A percentile compares a stretch with the other conserved stretches of the same genome.
These are phyloP conservation scores for Neocatenulostroma microsporum DNA, from an alignment of 2,329 filamentous ascomycete genomes.

Conservation along the genomic window DNA sequence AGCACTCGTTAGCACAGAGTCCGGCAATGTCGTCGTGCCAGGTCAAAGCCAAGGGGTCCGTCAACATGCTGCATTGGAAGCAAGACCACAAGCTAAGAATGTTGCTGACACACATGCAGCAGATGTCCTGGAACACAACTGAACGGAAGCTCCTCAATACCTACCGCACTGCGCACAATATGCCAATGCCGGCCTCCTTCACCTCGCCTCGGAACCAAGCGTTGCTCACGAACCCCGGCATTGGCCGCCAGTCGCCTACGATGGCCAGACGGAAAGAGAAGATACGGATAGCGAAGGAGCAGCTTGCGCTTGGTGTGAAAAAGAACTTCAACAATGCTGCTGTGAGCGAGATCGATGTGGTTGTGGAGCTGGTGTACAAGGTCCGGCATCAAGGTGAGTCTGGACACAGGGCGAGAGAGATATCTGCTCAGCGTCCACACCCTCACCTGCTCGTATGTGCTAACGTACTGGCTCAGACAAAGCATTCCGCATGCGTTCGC, in stretches of 20 bases:
- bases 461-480: slow-evolving; percentile 31
- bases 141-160: slow-evolving; percentile 61
- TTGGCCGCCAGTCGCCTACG: slow-evolving; percentile 66
- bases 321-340: slow-evolving; percentile 79
- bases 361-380: slow-evolving; percentile 71
- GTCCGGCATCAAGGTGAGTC: slow-evolving; percentile 51
- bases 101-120: not conserved
- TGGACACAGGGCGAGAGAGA: no score
- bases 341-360: slow-evolving; percentile 73
- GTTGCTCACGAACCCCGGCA: slow-evolving; percentile 43
- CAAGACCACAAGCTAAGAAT: not conserved
- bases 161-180: slow-evolving; percentile 66
- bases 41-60: slow-evolving; percentile 15
- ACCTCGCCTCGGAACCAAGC: slow-evolving; percentile 42
- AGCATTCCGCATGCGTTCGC: slow-evolving; percentile 40
- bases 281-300: slow-evolving; percentile 61
- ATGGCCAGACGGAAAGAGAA: slow-evolving; percentile 61
- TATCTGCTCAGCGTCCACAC: not conserved
- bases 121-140: slow-evolving; percentile 61
- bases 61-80: not conserved
- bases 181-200: slow-evolving; percentile 65
- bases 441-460: slow-evolving; percentile 2
- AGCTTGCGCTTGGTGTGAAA: slow-evolving; percentile 62
- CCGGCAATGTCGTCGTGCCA: slow-evolving; percentile 9
- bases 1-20: slow-evolving; percentile 19